Base-by-base conservation (phyloP, 106 monocot species). In the Acorus calamus region DNA sequence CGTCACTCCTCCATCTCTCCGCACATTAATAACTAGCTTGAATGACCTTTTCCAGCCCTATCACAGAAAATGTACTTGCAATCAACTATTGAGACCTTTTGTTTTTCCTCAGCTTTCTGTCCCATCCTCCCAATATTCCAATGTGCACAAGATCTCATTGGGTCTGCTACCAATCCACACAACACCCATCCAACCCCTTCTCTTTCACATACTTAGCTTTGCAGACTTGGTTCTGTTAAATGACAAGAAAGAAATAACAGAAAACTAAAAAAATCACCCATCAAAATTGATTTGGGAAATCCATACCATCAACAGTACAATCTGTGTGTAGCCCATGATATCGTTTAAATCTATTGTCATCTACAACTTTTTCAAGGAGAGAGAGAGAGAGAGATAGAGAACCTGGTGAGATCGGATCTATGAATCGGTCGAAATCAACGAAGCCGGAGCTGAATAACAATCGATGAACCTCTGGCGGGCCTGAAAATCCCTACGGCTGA, bases 41-140 rank as follows among this genome's bases (percentile, higher is more conserved):
- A 4, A 47, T 46, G 53, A 47, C 13, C 54, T 47, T 78, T 65
- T 79, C 8, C 59, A 60, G 74, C 69, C 79, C 73, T 64, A 57
- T 73, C 73, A 41, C 41, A 62, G n/a, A 42, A 55, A 53, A 67
- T 14, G 76, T 83, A 78, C 74, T 64, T 68, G 13, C 53, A 45
- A 57, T 50, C 47, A 67, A 66, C 75, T 73, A 60, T 74, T 59
- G 62, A 62, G 70, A 66, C 46, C 71, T 84, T 77, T 77, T 71
- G 73, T 84, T 84, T 28, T 28, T 28, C 73, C 69, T 77, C 77
- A 77, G 63, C 80, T 80, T 80, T 77, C 64, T 77, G 77, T 77
- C 84, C 74, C 80, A 84, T 84, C 80, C 64, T 59, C 28, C 66
- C 71, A 64, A 77, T 65, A 62, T 57, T 71, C 56, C 70, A 62